phyloP scores from a whole-genome alignment of 1,284 basidiomycete species.

The Fomitiporia mediterranea region DNA sequence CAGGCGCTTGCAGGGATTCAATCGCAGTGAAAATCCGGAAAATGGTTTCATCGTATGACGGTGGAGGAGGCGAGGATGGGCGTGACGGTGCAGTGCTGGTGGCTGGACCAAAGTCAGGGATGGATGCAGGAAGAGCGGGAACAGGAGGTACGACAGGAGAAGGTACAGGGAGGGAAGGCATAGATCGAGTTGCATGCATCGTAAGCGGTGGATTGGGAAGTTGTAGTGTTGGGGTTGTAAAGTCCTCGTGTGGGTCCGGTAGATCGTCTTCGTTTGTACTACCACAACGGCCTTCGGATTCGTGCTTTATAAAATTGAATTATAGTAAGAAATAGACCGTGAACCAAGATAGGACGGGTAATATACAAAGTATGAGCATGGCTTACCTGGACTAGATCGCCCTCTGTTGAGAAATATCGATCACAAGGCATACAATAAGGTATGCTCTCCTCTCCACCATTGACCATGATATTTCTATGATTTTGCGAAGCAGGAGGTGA shows the following conservation, averaged over 20 bases:
- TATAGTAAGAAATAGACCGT: not conserved
- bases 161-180: not conserved
- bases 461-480: too few species aligned
- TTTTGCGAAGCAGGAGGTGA: too few species aligned
- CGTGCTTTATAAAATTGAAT: not conserved
- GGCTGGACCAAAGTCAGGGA: not conserved
- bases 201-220: not conserved
- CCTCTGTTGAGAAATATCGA: conserved; percentile 1
- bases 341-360: not conserved
- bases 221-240: not conserved
- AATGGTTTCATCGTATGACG: not conserved
- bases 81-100: not conserved
- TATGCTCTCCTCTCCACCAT: not conserved
- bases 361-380: not conserved
- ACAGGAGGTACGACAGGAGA: not conserved
- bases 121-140: not conserved
- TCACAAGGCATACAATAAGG: conserved; percentile 3
- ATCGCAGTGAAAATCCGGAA: not conserved
- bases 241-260: not conserved
- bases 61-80: not conserved
- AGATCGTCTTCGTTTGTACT: not conserved
- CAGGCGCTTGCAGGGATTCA: not conserved
- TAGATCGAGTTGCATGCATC: not conserved
- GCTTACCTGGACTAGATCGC: not conserved
- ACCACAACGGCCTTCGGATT: not conserved